These are phyloP conservation scores for Aureobasidium sp. DNA, from an alignment of 2,329 filamentous ascomycete genomes.

Conservation along the genomic window DNA sequence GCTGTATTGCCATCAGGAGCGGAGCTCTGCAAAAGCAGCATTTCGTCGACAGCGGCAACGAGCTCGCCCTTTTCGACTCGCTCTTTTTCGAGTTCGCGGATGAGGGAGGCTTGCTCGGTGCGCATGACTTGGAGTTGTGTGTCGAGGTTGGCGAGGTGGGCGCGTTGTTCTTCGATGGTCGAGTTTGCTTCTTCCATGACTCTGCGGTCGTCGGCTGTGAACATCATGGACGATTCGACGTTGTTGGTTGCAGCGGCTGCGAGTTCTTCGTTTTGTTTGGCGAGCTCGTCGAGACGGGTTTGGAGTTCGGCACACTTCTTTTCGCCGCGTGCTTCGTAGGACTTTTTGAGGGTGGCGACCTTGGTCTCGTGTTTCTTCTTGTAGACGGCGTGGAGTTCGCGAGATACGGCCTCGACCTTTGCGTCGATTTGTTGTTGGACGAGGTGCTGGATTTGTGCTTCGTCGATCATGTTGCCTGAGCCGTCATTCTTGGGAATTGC, in stretches of 20 bases:
- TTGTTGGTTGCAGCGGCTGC: constrained; percentile 59
- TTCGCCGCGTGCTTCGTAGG: constrained; percentile 80
- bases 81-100: constrained; percentile 63
- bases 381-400: constrained; percentile 87
- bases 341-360: constrained; percentile 76
- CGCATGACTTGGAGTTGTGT: constrained; percentile 64
- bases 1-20: constrained; percentile 32
- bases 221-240: constrained; percentile 28
- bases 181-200: constrained; percentile 28
- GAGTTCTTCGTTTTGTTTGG: constrained; percentile 68
- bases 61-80: constrained; percentile 78
- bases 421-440: constrained; percentile 71
- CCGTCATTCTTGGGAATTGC: constrained; percentile 23
- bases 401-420: constrained; percentile 65
- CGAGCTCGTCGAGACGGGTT: constrained; percentile 59
- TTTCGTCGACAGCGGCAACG: constrained; percentile 74
- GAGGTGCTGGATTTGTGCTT: constrained; percentile 38
- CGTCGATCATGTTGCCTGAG: constrained; percentile 27
- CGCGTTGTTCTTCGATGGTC: constrained; percentile 57
- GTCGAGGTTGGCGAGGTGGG: constrained; percentile 67
- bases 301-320: constrained; percentile 80
- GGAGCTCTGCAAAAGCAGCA: constrained; percentile 60
- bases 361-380: constrained; percentile 97
- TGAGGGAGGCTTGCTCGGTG: constrained; percentile 60
- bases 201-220: constrained; percentile 18